phyloP scores from a whole-genome alignment of 345 rosid species.

The Gossypium australe region DNA sequence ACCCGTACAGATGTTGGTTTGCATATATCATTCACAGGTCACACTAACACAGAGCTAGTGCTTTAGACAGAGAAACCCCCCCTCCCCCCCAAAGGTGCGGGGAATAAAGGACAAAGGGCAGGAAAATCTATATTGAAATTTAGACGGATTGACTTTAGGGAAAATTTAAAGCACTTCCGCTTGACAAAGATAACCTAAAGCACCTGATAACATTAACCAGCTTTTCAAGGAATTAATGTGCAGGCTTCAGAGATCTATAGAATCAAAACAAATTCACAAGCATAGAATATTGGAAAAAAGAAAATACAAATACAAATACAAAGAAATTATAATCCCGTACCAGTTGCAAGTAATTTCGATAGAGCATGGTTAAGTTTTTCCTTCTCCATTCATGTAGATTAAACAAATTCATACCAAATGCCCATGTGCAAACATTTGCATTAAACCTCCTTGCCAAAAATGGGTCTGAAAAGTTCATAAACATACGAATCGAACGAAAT shows the following conservation, averaged over 20 bases:
- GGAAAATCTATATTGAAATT: slow-evolving; percentile 1
- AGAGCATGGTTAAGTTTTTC: slow-evolving; percentile 47
- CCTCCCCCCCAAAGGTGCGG: not conserved
- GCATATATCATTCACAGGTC: not conserved
- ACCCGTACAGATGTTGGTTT: not conserved
- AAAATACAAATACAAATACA: slow-evolving; percentile 3
- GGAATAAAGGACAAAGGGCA: not conserved
- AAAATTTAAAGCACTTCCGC: not conserved
- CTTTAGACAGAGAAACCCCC: not conserved
- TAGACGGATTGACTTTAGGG: not conserved
- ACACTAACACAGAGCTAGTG: not conserved
- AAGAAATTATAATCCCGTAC: slow-evolving; percentile 31
- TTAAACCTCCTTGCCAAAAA: slow-evolving; percentile 52
- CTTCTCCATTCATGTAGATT: slow-evolving; percentile 80
- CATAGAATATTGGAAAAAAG: not conserved
- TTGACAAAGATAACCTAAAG: not conserved
- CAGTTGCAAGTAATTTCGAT: slow-evolving; percentile 57
- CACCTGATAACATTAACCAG: not conserved
- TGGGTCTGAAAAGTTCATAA: slow-evolving; percentile 66
- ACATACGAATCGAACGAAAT: slow-evolving; percentile 49
- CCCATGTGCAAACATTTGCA: slow-evolving; percentile 82
- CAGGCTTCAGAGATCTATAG: not conserved
- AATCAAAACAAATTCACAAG: not conserved
- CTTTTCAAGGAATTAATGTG: not conserved
- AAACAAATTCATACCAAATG: slow-evolving; percentile 87